These are phyloP conservation scores for Chaetomium fimeti DNA, from an alignment of 495 filamentous ascomycete genomes.

Conservation along the genomic window DNA sequence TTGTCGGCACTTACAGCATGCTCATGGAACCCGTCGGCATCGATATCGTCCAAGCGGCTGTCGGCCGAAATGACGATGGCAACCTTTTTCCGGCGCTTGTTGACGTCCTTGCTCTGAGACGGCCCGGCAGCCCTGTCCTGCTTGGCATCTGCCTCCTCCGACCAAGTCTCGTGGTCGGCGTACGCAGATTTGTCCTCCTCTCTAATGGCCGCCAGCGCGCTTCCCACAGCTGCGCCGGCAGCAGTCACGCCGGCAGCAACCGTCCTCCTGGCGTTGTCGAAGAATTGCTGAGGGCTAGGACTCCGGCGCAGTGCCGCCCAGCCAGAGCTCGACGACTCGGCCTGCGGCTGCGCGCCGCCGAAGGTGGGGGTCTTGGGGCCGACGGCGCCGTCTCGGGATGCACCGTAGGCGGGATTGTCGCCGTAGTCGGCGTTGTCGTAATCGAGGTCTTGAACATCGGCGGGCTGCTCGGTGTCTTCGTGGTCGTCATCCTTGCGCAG, in stretches of 20 bases:
- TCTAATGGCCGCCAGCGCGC: slow-evolving; percentile 75
- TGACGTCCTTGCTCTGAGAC: slow-evolving; percentile 35
- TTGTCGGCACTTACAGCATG: slow-evolving; percentile 65
- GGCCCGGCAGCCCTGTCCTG: slow-evolving; percentile 36
- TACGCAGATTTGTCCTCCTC: slow-evolving; percentile 80
- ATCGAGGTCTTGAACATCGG: slow-evolving; percentile 45
- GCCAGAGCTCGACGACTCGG: slow-evolving; percentile 52
- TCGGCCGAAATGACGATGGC: slow-evolving; percentile 84
- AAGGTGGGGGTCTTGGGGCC: slow-evolving; percentile 43
- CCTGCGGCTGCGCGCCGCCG: slow-evolving; percentile 35
- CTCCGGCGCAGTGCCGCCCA: slow-evolving; percentile 81
- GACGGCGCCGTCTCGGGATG: slow-evolving; percentile 42
- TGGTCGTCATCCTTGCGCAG: slow-evolving; percentile 60
- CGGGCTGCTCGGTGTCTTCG: slow-evolving; percentile 60
- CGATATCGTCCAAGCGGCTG: slow-evolving; percentile 54
- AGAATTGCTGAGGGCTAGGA: slow-evolving; percentile 83
- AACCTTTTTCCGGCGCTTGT: slow-evolving; percentile 67
- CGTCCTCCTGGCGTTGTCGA: slow-evolving; percentile 72
- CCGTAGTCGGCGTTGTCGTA: slow-evolving; percentile 52
- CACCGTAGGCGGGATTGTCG: slow-evolving; percentile 55
- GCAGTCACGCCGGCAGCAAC: slow-evolving; percentile 78
- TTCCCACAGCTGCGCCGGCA: slow-evolving; percentile 75
- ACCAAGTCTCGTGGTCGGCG: slow-evolving; percentile 81
- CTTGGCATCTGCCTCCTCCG: slow-evolving; percentile 66
- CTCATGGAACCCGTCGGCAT: slow-evolving; percentile 63